phyloP scores from a whole-genome alignment of 2,329 filamentous ascomycete genomes.

The Pseudocercospora ulei region DNA sequence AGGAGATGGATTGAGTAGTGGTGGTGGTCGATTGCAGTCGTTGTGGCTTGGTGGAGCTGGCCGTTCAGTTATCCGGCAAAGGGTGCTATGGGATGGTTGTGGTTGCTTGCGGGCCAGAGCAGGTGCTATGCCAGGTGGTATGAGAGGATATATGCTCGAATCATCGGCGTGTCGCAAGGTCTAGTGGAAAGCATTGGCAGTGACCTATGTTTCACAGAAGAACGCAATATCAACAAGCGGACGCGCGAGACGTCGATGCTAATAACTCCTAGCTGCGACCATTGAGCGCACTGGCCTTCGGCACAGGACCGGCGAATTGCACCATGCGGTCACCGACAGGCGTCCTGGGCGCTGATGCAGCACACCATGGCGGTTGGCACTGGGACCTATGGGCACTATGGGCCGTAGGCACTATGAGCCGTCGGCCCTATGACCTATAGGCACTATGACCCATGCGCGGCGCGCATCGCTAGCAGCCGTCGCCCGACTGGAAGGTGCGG shows the following conservation, averaged over 20 bases:
- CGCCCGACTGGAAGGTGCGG: slow-evolving; percentile 7
- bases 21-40: slow-evolving; percentile 1
- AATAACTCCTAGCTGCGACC: slow-evolving; percentile 20
- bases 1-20: slow-evolving; percentile 1
- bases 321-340: slow-evolving; percentile 21
- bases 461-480: slow-evolving; percentile 9
- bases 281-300: slow-evolving; percentile 19
- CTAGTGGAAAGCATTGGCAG: slow-evolving; percentile 18
- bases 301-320: slow-evolving; percentile 19
- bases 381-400: slow-evolving; percentile 16
- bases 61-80: slow-evolving; percentile 24
- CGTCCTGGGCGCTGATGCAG: too few relatives aligned
- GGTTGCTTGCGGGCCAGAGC: slow-evolving; percentile 3
- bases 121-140: slow-evolving; percentile 11
- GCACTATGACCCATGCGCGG: too few relatives aligned
- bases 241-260: slow-evolving; percentile 23
- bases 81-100: slow-evolving; percentile 5
- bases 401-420: too few relatives aligned
- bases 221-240: slow-evolving; percentile 13
- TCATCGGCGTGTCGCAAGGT: slow-evolving; percentile 15
- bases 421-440: too few relatives aligned
- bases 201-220: slow-evolving; percentile 12
- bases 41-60: slow-evolving; percentile 7
- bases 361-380: slow-evolving; percentile 21
- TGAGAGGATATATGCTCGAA: slow-evolving; percentile 14